A percentile compares a stretch with the other conserved stretches of the same genome.
phyloP scores from a whole-genome alignment of 23 red algal species.

The Gracilaria vermiculophylla region DNA sequence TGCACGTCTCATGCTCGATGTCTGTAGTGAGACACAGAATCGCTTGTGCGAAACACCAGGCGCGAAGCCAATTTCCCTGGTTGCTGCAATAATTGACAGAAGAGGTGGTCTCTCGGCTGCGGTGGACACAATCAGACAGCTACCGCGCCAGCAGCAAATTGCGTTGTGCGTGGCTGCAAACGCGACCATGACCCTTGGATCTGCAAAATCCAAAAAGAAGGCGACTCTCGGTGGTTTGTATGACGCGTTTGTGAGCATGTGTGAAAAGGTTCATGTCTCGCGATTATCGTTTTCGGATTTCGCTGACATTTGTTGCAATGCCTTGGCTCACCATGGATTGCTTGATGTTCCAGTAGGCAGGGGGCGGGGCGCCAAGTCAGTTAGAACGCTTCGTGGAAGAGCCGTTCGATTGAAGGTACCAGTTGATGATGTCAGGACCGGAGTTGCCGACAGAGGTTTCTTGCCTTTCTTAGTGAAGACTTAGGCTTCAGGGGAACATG shows the following conservation, averaged over 20 bases:
- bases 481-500: background rate
- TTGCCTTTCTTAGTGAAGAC: slow-evolving; percentile 30
- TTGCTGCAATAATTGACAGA: slow-evolving; percentile 15
- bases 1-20: slow-evolving; percentile 65
- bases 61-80: slow-evolving; percentile 23
- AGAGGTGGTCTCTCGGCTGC: slow-evolving; percentile 33
- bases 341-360: slow-evolving; percentile 13
- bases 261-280: slow-evolving; percentile 23
- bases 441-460: slow-evolving; percentile 19
- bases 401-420: slow-evolving; percentile 34
- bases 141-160: slow-evolving; percentile 77
- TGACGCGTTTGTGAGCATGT: slow-evolving; percentile 28
- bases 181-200: background rate
- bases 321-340: slow-evolving; percentile 64
- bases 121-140: slow-evolving; percentile 35
- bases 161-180: slow-evolving; percentile 53
- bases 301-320: slow-evolving; percentile 66
- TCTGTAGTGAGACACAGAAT: slow-evolving; percentile 42
- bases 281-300: slow-evolving; percentile 44
- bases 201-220: background rate
- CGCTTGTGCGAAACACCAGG: background rate
- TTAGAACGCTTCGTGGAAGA: slow-evolving; percentile 10
- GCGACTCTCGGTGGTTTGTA: slow-evolving; percentile 56
- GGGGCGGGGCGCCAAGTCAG: background rate
- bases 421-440: slow-evolving; percentile 47